Evolutionary conservation across 2,329 filamentous ascomycete species (phyloP).

Genomic region (Orbilia blumenaviensis): DNA sequence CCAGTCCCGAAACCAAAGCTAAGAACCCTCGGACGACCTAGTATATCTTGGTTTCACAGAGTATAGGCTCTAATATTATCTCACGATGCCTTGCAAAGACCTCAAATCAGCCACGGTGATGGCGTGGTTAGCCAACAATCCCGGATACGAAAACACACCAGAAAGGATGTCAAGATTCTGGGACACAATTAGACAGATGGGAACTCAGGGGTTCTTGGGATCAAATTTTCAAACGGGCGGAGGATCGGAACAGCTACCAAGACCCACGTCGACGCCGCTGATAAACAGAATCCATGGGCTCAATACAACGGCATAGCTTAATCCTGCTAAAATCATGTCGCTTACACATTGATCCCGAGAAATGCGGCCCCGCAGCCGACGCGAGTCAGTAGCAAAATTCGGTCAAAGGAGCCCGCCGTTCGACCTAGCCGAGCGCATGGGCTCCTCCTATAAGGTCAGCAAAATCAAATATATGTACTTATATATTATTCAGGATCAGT

Average conservation of each 20-base stretch:
- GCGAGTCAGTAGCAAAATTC: neutral
- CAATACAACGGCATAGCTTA: neutral
- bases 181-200: neutral
- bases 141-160: neutral
- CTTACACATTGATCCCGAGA: neutral
- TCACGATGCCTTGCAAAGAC: neutral
- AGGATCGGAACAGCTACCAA: neutral
- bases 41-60: too few relatives aligned
- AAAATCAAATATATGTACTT: neutral
- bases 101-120: neutral
- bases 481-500: neutral
- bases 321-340: neutral
- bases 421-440: too few relatives aligned
- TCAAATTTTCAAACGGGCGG: neutral
- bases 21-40: too few relatives aligned
- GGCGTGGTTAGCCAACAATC: neutral
- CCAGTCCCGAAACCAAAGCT: neutral
- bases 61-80: too few relatives aligned
- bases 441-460: too few relatives aligned
- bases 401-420: too few relatives aligned
- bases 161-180: neutral
- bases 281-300: neutral
- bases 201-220: neutral
- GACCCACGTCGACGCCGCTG: neutral
- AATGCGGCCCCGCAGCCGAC: neutral